These are phyloP conservation scores for Aspergillus indologenus DNA, from an alignment of 495 filamentous ascomycete genomes.

Conservation along the genomic window DNA sequence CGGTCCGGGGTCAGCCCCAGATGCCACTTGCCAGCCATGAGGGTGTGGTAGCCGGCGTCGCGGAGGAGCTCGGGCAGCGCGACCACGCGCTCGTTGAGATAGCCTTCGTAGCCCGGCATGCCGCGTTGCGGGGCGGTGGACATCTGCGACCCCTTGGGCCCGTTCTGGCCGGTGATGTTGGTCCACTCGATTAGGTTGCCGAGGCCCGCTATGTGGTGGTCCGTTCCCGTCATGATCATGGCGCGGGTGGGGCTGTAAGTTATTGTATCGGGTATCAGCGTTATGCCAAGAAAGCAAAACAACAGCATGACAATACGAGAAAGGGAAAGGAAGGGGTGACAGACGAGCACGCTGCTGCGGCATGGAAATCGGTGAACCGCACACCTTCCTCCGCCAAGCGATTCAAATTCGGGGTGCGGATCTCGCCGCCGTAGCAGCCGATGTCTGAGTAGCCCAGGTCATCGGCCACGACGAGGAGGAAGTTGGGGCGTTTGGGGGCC, in stretches of 20 bases:
- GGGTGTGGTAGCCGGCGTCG: conserved; percentile 60
- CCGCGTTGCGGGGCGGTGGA: conserved; percentile 44
- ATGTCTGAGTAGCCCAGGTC: conserved; percentile 64
- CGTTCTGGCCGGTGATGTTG: conserved; percentile 46
- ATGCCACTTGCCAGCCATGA: conserved; percentile 63
- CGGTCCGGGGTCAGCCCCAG: conserved; percentile 45
- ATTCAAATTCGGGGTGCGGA: conserved; percentile 60
- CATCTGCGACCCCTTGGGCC: conserved; percentile 41
- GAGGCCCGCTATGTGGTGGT: conserved; percentile 46
- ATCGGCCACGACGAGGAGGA: conserved; percentile 61
- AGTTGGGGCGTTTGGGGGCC: conserved; percentile 53
- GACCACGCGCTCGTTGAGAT: conserved; percentile 60
- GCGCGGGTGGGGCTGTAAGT: conserved; percentile 49
- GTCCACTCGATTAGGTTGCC: conserved; percentile 50
- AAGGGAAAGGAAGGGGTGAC: conserved; percentile 10
- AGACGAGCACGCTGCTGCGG: conserved; percentile 60
- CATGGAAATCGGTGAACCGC: conserved; percentile 61
- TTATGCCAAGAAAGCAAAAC: not conserved
- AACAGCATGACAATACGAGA: too few relatives aligned
- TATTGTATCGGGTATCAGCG: not conserved
- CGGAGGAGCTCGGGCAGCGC: conserved; percentile 59
- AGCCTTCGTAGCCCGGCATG: conserved; percentile 67
- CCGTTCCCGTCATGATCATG: conserved; percentile 54
- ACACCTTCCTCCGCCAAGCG: conserved; percentile 53
- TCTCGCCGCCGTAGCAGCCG: conserved; percentile 60